Conservation (phyloP, 371 early-diverging fungal species). For the Gilbertella persicaria region DNA sequence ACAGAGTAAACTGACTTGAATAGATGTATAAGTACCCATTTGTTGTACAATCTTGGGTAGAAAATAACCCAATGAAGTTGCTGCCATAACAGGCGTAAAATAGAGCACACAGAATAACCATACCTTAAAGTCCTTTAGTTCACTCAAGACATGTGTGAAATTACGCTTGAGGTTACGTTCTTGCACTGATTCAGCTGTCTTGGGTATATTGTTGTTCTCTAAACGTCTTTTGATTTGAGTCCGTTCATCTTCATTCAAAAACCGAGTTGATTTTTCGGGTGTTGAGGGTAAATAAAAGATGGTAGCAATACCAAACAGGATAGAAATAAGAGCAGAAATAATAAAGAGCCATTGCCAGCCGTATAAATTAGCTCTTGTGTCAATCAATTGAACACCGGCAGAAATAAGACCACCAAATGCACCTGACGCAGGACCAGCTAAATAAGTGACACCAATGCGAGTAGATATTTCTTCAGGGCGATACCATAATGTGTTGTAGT, state of each 20-base stretch:
- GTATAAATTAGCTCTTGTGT: slow-evolving; percentile 41
- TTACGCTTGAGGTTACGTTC: slow-evolving; percentile 16
- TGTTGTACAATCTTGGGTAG: slow-evolving; percentile 50
- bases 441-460: slow-evolving; percentile 46
- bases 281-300: slow-evolving; percentile 44
- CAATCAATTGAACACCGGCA: slow-evolving; percentile 47
- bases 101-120: slow-evolving; percentile 49
- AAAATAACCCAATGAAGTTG: slow-evolving; percentile 51
- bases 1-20: slow-evolving; percentile 52
- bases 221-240: slow-evolving; percentile 24
- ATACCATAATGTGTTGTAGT: slow-evolving; percentile 52
- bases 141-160: slow-evolving; percentile 21
- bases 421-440: slow-evolving; percentile 51
- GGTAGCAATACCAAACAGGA: slow-evolving; percentile 44
- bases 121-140: slow-evolving; percentile 41
- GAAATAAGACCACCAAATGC: slow-evolving; percentile 54
- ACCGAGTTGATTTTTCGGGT: slow-evolving; percentile 41
- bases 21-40: slow-evolving; percentile 42
- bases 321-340: slow-evolving; percentile 38
- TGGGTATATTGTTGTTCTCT: background rate
- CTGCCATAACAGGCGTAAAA: slow-evolving; percentile 56
- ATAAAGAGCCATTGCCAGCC: slow-evolving; percentile 56
- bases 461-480: slow-evolving; percentile 47
- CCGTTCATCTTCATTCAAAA: slow-evolving; percentile 42
- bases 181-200: slow-evolving; percentile 4